Percentiles rank a stretch among this genome's conserved stretches.
Evolutionary conservation across 164 flowering plant species (phyloP).

Genomic region (Cinnamomum chago): DNA sequence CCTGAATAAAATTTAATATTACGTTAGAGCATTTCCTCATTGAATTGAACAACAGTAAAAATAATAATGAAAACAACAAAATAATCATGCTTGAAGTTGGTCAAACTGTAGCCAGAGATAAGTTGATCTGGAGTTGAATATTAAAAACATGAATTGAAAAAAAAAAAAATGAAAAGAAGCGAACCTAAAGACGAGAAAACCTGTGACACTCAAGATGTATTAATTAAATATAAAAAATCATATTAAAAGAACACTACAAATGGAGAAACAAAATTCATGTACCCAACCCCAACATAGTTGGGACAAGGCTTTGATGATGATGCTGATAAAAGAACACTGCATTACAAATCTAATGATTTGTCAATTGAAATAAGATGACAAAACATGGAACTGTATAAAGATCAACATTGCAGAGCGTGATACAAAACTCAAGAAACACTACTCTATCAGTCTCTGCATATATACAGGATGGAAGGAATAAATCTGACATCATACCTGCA

Average conservation of each 20-base stretch:
- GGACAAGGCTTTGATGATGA: too few species aligned
- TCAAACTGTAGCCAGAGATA: background rate
- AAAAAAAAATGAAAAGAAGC: background rate
- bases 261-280: too few species aligned
- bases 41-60: background rate
- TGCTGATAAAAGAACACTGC: background rate
- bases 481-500: conserved; percentile 53
- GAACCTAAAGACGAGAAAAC: background rate
- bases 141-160: background rate
- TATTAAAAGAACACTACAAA: background rate
- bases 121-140: background rate
- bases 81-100: background rate
- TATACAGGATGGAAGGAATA: background rate
- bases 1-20: too few species aligned
- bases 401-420: background rate
- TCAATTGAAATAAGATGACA: too few species aligned
- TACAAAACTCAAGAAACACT: background rate
- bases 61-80: background rate
- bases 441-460: background rate
- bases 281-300: too few species aligned
- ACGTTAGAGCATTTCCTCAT: too few species aligned
- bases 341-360: background rate
- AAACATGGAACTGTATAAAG: too few species aligned
- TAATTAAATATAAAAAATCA: too few species aligned
- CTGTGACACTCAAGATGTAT: too few species aligned